Evolutionary conservation across 495 filamentous ascomycete species (phyloP).

Genomic region (Monascus purpureus): DNA sequence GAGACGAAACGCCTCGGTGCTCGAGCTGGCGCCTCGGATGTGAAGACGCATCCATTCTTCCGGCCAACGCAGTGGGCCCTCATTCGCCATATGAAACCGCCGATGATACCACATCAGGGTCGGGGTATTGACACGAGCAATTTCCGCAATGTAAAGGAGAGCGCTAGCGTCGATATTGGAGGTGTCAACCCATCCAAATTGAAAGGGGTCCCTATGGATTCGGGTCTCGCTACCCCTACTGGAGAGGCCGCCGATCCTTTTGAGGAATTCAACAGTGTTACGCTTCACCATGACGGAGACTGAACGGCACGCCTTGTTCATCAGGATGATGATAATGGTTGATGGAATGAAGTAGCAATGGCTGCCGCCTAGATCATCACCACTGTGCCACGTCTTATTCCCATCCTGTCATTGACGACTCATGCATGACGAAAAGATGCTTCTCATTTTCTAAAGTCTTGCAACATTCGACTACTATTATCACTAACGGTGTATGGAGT

Average conservation of each 20-base stretch:
- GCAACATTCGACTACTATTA: no score
- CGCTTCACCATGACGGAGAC: conserved; percentile 92
- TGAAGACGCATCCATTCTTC: conserved; percentile 96
- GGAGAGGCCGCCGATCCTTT: conserved; percentile 85
- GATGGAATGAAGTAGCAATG: no score
- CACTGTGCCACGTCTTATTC: no score
- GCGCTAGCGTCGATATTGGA: conserved; percentile 84
- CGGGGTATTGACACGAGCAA: conserved; percentile 88
- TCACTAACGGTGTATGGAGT: no score
- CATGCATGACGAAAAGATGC: not conserved
- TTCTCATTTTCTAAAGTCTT: not conserved
- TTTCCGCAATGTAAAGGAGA: conserved; percentile 96
- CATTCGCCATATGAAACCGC: conserved; percentile 95
- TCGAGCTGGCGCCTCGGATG: conserved; percentile 88
- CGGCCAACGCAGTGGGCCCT: conserved; percentile 90
- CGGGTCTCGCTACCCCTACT: conserved; percentile 70
- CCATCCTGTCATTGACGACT: not conserved
- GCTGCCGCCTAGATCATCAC: no score
- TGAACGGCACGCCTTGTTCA: no score
- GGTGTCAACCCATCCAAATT: conserved; percentile 39
- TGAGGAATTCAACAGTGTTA: conserved; percentile 97
- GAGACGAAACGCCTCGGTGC: conserved; percentile 91
- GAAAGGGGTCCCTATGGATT: conserved; percentile 75
- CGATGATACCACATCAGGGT: conserved; percentile 89
- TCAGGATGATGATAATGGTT: no score